Evolutionary conservation across 2,329 filamentous ascomycete genomes (phyloP).

Genomic region (Hypoxylon sp.): DNA sequence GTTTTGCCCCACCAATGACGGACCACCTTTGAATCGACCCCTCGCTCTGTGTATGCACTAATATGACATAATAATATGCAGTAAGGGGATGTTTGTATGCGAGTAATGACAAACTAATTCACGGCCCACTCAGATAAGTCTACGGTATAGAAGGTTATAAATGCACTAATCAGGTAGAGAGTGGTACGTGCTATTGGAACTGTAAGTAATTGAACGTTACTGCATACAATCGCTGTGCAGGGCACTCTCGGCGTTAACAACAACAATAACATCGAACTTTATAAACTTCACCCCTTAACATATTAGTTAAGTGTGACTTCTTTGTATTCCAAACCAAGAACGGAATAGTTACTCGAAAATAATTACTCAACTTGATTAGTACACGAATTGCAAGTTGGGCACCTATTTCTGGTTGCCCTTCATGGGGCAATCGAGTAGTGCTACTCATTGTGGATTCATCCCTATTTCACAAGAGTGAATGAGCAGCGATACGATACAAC

Average conservation of each 20-base stretch:
- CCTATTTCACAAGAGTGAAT: conserved; percentile 7
- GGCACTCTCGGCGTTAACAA: conserved; percentile 6
- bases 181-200: too few species aligned
- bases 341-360: conserved; percentile 3
- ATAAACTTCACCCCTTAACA: conserved; percentile 2
- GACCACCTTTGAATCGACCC: conserved; percentile 7
- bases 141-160: too few species aligned
- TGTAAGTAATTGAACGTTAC: too few species aligned
- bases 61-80: too few species aligned
- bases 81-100: too few species aligned
- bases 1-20: conserved; percentile 40
- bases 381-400: conserved; percentile 19
- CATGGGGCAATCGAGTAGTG: conserved; percentile 22
- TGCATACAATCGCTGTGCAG: too few species aligned
- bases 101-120: too few species aligned
- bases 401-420: conserved; percentile 22
- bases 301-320: conserved; percentile 14
- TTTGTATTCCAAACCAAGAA: conserved; percentile 9
- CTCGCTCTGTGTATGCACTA: too few species aligned
- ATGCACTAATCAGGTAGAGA: neutral
- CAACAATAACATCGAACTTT: too few species aligned
- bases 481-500: conserved; percentile 5
- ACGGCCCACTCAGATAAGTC: too few species aligned
- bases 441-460: conserved; percentile 9
- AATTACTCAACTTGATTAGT: too few species aligned